Percentiles rank a stretch among this genome's conserved stretches.
Evolutionary conservation across 768 basidiomycete genomes (phyloP).

Genomic region (Trametes elegans): DNA sequence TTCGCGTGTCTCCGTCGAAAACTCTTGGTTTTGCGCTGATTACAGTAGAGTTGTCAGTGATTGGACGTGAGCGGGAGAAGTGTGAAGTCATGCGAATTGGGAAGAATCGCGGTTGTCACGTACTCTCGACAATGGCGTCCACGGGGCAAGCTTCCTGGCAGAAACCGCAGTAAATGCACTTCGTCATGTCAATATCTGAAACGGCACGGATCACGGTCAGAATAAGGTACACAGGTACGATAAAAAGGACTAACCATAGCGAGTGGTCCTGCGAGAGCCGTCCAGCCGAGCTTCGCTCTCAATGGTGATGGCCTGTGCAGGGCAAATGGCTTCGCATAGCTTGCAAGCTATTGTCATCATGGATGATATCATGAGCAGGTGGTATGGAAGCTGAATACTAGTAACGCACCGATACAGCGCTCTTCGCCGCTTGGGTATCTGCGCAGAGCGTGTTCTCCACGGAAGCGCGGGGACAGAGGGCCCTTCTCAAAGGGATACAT

Average conservation of each 20-base stretch:
- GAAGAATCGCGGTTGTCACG: too few relatives aligned
- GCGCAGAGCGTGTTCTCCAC: slow-evolving; percentile 96
- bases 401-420: slow-evolving; percentile 89
- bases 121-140: slow-evolving; percentile 99
- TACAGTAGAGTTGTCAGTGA: background rate
- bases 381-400: background rate
- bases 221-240: slow-evolving; percentile 10
- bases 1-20: slow-evolving; percentile 95
- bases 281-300: slow-evolving; percentile 96
- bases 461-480: slow-evolving; percentile 94
- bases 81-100: background rate
- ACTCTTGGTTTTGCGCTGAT: slow-evolving; percentile 95
- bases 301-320: slow-evolving; percentile 98
- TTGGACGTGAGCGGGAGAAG: slow-evolving; percentile 2
- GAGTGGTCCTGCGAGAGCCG: slow-evolving; percentile 94
- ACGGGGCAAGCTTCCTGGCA: slow-evolving; percentile 99
- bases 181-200: slow-evolving; percentile 98
- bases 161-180: slow-evolving; percentile 99
- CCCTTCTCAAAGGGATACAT: slow-evolving; percentile 99
- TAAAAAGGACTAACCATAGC: slow-evolving; percentile 66
- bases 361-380: background rate
- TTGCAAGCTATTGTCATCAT: slow-evolving; percentile 76
- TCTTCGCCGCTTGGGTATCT: slow-evolving; percentile 98
- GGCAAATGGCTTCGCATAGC: slow-evolving; percentile 98
- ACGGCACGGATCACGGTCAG: background rate